Evolutionary conservation across 2,329 filamentous ascomycete species (phyloP).

Genomic region (Claviceps sp.): DNA sequence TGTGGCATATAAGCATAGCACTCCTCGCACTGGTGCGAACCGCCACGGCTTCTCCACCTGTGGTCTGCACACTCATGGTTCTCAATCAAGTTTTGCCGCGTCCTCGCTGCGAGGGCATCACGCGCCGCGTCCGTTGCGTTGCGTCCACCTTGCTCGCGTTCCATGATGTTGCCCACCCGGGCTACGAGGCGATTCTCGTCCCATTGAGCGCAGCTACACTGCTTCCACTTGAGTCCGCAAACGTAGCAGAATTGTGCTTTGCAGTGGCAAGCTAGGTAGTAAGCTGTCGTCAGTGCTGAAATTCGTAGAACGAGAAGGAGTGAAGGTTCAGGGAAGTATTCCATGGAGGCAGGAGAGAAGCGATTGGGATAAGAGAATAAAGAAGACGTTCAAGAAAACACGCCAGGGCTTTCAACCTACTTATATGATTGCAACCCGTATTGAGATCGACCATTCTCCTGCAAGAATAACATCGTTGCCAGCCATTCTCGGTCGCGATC

Average conservation of each 20-base stretch:
- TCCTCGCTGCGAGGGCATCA: neutral
- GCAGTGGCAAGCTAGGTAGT: conserved; percentile 32
- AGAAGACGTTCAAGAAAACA: neutral
- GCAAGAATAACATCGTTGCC: conserved; percentile 38
- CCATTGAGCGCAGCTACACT: conserved; percentile 24
- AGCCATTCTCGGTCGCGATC: conserved; percentile 28
- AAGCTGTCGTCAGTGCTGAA: neutral
- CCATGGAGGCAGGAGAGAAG: neutral
- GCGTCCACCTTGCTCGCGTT: neutral
- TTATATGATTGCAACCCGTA: conserved; percentile 42
- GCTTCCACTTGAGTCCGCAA: conserved; percentile 30
- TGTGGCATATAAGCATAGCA: conserved; percentile 13
- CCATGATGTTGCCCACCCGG: neutral
- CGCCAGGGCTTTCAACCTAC: conserved; percentile 17
- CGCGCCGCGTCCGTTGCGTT: neutral
- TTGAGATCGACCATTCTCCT: conserved; percentile 32
- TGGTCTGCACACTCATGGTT: neutral
- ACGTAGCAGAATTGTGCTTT: conserved; percentile 35
- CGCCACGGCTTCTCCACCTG: neutral
- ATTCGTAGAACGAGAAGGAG: neutral
- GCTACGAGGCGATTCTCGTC: conserved; percentile 14
- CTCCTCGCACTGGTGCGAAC: conserved; percentile 1
- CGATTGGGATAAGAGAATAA: neutral
- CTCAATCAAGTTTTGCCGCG: neutral
- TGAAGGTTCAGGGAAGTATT: neutral